Conservation (phyloP, 257 asterid species). For the Jaltomata sinuosa region DNA sequence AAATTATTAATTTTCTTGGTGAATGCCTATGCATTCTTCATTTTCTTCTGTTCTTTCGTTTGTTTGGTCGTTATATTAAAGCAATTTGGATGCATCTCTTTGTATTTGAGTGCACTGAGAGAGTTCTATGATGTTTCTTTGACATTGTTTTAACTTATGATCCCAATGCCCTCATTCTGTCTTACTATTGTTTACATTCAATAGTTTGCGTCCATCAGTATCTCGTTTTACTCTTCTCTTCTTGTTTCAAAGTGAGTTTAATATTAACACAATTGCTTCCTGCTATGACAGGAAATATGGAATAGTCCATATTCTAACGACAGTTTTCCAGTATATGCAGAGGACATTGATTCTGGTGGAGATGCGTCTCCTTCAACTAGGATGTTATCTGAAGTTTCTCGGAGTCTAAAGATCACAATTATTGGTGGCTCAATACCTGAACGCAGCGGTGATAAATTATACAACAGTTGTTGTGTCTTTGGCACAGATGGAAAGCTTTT, state of each 20-base stretch:
- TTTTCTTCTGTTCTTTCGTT: neutral
- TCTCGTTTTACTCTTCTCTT: neutral
- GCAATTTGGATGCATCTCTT: neutral
- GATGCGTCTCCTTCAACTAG: slow-evolving; percentile 66
- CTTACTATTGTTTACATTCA: neutral
- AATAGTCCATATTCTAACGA: slow-evolving; percentile 80
- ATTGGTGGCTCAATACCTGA: slow-evolving; percentile 89
- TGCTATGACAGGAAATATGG: slow-evolving; percentile 68
- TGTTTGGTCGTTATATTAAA: neutral
- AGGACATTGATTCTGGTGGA: slow-evolving; percentile 71
- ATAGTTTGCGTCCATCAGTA: neutral
- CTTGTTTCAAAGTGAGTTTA: neutral
- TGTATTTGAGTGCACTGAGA: neutral
- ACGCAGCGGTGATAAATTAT: slow-evolving; percentile 52
- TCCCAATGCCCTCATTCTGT: neutral
- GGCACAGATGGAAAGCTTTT: slow-evolving; percentile 59
- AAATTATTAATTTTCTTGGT: neutral
- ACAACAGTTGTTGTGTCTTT: slow-evolving; percentile 73
- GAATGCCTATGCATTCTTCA: neutral
- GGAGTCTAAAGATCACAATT: slow-evolving; percentile 49
- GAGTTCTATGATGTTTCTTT: neutral
- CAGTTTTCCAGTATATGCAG: slow-evolving; percentile 72
- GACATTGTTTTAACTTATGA: neutral
- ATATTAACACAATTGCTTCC: slow-evolving; percentile 1
- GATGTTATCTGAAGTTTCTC: slow-evolving; percentile 69